Base-by-base conservation (phyloP, 2,329 filamentous ascomycete genomes). In the Nothophaeocryptopus gaeumannii region DNA sequence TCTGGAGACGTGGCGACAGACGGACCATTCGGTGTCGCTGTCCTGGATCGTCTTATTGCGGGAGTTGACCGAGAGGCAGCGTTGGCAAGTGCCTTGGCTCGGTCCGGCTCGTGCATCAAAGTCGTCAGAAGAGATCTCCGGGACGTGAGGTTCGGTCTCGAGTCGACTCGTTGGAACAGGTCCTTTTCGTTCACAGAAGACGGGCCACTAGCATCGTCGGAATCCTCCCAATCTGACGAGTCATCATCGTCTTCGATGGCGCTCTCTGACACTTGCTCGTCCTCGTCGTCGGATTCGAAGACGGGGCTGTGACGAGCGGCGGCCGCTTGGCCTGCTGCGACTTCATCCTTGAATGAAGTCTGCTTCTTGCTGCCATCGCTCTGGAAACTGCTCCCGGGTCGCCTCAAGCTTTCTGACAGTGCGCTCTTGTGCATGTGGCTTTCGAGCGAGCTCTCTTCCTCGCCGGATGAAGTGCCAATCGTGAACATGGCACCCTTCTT, bases 161-260 rank as follows among this genome's bases (percentile, higher is more conserved):
- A 96, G 68, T 96, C 89, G 41, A 97, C 90, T 8, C 93, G 86
- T 69, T 91, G 84, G 78, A 99, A 99, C 62, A 89, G 78, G 14
- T 82, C 80, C 63, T 82, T 84, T 54, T 93, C 88, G 48, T 65
- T 66, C 44, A 90, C 79, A 66, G 88, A 95, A 1, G 88, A 88
- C 59, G 88, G 86, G 50, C 85, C 87, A 66, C 87, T 93, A 15
- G 88, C 82, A 50, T 81, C 82, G 50, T 85, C 82, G 37, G 82
- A 80, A 39, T 80, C 78, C 56, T 87, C 84, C 63, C 72, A 74
- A 29, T 71, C 68, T 8, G 73, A 74, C 1, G 74, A 75, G 26
- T 75, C 73, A 41, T 72, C 70, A 37, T 72, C 70, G 32, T 74
- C 73, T 32, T 86, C 83, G 49, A 93, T 91, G 46, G 88, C 89